These are phyloP conservation scores for Neurospora sp. DNA, from an alignment of 495 filamentous ascomycete species.

Conservation along the genomic window DNA sequence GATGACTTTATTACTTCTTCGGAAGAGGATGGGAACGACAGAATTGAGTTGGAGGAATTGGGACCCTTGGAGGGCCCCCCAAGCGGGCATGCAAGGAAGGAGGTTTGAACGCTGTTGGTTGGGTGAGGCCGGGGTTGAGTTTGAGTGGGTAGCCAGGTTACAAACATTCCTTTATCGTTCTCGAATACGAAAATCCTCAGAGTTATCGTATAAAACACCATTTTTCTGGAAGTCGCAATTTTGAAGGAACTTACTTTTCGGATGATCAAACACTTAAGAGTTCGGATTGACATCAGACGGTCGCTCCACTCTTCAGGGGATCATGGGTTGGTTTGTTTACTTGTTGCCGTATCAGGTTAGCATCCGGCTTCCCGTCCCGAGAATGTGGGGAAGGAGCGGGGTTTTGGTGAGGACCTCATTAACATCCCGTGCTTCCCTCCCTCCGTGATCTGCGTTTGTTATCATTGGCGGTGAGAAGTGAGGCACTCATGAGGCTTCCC, in stretches of 20 bases:
- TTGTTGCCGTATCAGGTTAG: background rate
- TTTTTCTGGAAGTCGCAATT: background rate
- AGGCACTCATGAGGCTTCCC: background rate
- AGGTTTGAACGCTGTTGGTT: background rate
- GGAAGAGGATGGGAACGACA: background rate
- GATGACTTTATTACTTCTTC: constrained; percentile 15
- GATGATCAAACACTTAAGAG: background rate
- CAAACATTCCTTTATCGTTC: background rate
- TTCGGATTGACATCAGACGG: background rate
- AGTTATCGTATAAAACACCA: background rate
- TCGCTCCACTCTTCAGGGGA: background rate
- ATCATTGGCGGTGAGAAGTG: background rate
- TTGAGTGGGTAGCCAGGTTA: background rate
- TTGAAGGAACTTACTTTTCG: background rate
- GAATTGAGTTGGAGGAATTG: background rate
- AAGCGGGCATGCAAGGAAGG: background rate
- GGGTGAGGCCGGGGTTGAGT: background rate
- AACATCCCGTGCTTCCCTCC: background rate
- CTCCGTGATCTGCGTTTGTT: background rate
- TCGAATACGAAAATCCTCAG: background rate
- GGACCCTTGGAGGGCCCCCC: background rate
- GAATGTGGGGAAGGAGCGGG: background rate
- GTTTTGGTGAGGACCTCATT: background rate
- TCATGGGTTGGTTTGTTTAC: background rate
- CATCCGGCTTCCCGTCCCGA: background rate